Conservation (phyloP, 2,329 filamentous ascomycete genomes). For the Corinectria fuckeliana region DNA sequence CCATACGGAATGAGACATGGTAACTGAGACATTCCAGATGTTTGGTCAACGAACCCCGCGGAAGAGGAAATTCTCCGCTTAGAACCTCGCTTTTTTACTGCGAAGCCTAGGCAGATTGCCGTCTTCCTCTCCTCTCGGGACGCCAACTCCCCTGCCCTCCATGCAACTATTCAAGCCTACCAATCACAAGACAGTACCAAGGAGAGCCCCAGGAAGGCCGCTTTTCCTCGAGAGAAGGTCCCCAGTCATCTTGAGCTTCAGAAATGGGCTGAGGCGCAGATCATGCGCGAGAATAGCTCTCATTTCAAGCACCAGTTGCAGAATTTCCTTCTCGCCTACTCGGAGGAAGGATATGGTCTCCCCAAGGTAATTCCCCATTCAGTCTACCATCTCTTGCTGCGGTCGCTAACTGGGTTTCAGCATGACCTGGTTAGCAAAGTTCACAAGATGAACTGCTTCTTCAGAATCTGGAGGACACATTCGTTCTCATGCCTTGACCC, state of each 20-base stretch:
- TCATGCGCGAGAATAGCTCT: conserved; percentile 41
- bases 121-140: conserved; percentile 45
- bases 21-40: conserved; percentile 42
- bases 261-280: conserved; percentile 48
- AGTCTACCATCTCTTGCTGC: not conserved
- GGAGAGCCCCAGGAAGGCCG: conserved; percentile 44
- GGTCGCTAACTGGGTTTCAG: conserved; percentile 40
- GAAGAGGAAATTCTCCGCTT: conserved; percentile 44
- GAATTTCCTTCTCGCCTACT: conserved; percentile 47
- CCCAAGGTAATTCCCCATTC: conserved; percentile 46
- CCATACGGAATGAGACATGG: conserved; percentile 32
- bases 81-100: conserved; percentile 46
- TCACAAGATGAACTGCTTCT: conserved; percentile 56
- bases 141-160: conserved; percentile 47
- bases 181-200: conserved; percentile 41
- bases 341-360: conserved; percentile 44
- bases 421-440: conserved; percentile 51
- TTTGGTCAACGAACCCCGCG: conserved; percentile 45
- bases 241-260: conserved; percentile 45
- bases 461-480: conserved; percentile 54
- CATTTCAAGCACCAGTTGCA: conserved; percentile 45
- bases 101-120: conserved; percentile 45
- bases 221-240: conserved; percentile 47
- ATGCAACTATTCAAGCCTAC: conserved; percentile 48
- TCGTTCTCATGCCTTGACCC: conserved; percentile 51